These are phyloP conservation scores for Ophiostoma himal-ulmi DNA, from an alignment of 2,329 filamentous ascomycete genomes.

Conservation along the genomic window DNA sequence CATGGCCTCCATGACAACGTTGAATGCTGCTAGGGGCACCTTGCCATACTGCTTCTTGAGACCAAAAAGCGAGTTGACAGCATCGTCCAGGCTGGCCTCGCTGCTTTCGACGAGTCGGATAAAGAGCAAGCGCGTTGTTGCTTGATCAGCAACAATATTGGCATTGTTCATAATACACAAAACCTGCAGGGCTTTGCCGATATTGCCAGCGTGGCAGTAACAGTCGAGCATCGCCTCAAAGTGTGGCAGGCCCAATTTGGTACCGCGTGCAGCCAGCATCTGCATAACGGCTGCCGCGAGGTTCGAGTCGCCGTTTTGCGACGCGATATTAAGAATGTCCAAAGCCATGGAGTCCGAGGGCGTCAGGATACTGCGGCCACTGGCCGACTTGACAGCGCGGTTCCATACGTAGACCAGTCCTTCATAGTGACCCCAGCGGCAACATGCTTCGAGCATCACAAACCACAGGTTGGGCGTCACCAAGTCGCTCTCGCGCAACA, in stretches of 20 bases:
- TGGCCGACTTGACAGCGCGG: conserved; percentile 34
- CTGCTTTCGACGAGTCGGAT: conserved; percentile 22
- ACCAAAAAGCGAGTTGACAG: conserved; percentile 51
- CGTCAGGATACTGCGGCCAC: conserved; percentile 47
- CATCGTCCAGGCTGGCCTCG: conserved; percentile 17
- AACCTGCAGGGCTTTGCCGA: conserved; percentile 61
- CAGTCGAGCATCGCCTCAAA: conserved; percentile 74
- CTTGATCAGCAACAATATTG: conserved; percentile 50
- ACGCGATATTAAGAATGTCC: conserved; percentile 66
- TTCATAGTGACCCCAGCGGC: conserved; percentile 55
- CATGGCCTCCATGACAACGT: conserved; percentile 38
- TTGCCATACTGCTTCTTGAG: conserved; percentile 37
- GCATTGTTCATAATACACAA: conserved; percentile 68
- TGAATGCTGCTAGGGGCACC: conserved; percentile 38
- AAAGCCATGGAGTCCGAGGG: conserved; percentile 33
- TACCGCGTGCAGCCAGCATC: conserved; percentile 53
- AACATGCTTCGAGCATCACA: conserved; percentile 70
- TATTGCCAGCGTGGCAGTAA: conserved; percentile 55
- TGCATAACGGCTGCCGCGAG: conserved; percentile 68
- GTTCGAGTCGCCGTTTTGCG: conserved; percentile 58
- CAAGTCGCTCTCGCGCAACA: conserved; percentile 34
- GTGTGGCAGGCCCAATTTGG: conserved; percentile 58
- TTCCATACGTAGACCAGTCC: conserved; percentile 68
- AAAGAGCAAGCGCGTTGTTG: conserved; percentile 60
- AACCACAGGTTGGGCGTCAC: conserved; percentile 55